A percentile compares a stretch with the other conserved stretches of the same genome.
Evolutionary conservation across 1,284 basidiomycete species (phyloP).

Genomic region (Hypsizygus ulmarius): DNA sequence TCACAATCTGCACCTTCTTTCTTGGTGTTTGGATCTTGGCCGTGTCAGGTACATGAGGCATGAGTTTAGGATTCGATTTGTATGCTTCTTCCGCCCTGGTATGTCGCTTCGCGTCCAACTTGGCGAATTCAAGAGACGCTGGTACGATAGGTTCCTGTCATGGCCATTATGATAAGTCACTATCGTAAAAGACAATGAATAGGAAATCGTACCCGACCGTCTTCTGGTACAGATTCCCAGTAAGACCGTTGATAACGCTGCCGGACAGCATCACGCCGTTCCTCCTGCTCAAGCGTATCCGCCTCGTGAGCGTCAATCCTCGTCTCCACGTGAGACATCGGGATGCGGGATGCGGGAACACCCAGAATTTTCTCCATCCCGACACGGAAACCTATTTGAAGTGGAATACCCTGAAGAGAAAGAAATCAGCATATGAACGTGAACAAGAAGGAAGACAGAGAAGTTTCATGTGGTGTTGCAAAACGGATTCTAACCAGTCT

Average conservation of each 20-base stretch:
- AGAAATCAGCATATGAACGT: conserved; percentile 9
- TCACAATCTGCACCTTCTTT: conserved; percentile 33
- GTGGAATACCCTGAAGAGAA: conserved; percentile 43
- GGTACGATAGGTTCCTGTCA: conserved; percentile 58
- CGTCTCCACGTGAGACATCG: conserved; percentile 13
- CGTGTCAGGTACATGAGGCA: conserved; percentile 35
- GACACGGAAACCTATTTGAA: conserved; percentile 65
- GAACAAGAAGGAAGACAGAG: conserved; percentile 5
- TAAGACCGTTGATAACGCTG: conserved; percentile 68
- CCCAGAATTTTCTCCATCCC: conserved; percentile 72
- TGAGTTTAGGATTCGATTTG: conserved; percentile 38
- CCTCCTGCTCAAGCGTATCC: conserved; percentile 57
- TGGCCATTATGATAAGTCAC: not conserved
- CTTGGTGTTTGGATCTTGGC: conserved; percentile 35
- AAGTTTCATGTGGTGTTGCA: conserved; percentile 63
- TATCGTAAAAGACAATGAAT: not conserved
- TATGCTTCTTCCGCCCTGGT: conserved; percentile 31
- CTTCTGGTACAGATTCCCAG: conserved; percentile 72
- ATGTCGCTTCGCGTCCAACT: conserved; percentile 32
- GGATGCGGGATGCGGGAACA: conserved; percentile 27
- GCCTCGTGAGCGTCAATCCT: conserved; percentile 51
- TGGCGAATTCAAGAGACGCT: conserved; percentile 44
- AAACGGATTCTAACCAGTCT: conserved; percentile 53
- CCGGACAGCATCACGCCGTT: conserved; percentile 54
- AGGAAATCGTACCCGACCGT: conserved; percentile 47